Evolutionary conservation across 179 eudicot species (phyloP), one percentile per base, ranked within the genome.

Genomic region (Beta macrorhiza): DNA sequence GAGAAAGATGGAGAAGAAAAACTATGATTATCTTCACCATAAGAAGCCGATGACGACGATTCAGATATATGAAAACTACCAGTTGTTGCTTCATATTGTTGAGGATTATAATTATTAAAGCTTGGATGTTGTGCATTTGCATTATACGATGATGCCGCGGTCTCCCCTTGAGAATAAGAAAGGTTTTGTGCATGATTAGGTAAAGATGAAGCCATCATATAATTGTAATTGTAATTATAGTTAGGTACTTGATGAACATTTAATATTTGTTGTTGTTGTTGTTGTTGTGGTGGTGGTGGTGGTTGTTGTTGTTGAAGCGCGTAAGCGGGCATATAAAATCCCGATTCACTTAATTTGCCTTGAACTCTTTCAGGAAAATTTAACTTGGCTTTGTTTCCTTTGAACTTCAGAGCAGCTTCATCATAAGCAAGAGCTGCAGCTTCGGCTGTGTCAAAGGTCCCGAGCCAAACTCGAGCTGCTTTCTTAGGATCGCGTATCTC

Each of bases 401-500:
- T 85, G 80, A 85, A 85, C 68, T 82, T 85, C 55, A 85, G 87
- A 15, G 87, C 87, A n/a, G 87, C 87, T 76, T 85, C 87, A 79
- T 85, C 87, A 82, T 85, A 85, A 20, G 87, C 87, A 25, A 85
- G 62, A 58, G 87, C 87, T 15, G 87, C 87, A 5, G 85, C 78
- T 79, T 85, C 87, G 56, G 87, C 87, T 14, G 87, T 82, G 57
- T 85, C 85, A 11, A 85, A 85, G 1, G 87, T 85, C 45, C 87
- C 87, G 0, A 85, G 85, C 87, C 87, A 85, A 37, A 85, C 87
- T 15, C 87, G 85, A 0, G 87, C 87, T 57, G 87, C 87, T 72
- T 85, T 85, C 83, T 85, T 82, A n/a, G 87, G 87, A 74, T 85
- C 87, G 55, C 87, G 87, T 82, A 85, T 85, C 58, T 85, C 87